Base-by-base conservation (phyloP, 2,329 filamentous ascomycete species). In the Ophiostoma angusticollis region DNA sequence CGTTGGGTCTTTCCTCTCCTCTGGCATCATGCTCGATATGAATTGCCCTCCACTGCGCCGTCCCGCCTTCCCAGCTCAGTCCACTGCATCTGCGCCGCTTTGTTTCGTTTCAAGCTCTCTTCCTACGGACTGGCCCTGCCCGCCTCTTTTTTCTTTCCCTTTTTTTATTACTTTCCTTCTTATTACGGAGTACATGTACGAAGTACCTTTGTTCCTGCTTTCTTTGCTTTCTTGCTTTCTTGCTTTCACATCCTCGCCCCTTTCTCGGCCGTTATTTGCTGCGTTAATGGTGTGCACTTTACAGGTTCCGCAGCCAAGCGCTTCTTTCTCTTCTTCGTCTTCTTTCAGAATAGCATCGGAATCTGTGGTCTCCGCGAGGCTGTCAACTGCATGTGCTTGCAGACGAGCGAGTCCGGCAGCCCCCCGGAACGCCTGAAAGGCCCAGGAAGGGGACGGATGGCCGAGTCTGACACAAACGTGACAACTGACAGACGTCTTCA, bases 181-280 rank as follows among this genome's bases (percentile, higher is more conserved):
- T 16, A 11, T 6, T 6, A 17, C 9, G n/a, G 16, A 31, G 16
- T 17, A 18, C 21, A 19, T 21, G 8, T 39, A 25, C 18, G 9
- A 13, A 28, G 13, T 14, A 13, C 19, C 19, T 14, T 21, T 18
- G 13, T 36, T 13, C 14, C 12, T 25, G 9, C 12, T 9, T 25
- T 12, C 14, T 21, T 17, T 6, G 6, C 14, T 17, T 14, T 11
- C 8, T 17, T 25, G 12, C 27, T 30, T 19, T 17, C 11, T 22
- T 17, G 12, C 24, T 14, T 9, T 5, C 4, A 12, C 22, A n/a
- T 28, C 31, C 27, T 39, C 43, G 39, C 37, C 39, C 27, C 35
- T 44, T 41, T 47, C 44, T 48, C 46, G 44, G 40, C 46, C 45
- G 24, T 45, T 44, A 44, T 40, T 45, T 37, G 27, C 24, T 13